Base-by-base conservation (phyloP, 2,329 filamentous ascomycete species). In the Teratosphaeria destructans region DNA sequence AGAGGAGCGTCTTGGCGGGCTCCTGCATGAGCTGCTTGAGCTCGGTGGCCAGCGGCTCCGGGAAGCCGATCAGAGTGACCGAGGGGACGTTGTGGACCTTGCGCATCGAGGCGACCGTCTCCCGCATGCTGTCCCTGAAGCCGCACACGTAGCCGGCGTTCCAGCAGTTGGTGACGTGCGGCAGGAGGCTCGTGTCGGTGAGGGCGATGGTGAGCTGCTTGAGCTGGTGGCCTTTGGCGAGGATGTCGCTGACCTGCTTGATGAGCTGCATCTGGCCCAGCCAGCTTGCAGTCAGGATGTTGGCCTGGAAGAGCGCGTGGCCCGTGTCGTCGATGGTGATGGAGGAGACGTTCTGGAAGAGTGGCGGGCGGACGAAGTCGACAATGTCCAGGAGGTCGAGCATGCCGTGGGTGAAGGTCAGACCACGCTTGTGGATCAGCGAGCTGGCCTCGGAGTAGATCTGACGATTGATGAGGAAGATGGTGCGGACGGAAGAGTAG, bases 301-400 rank as follows among this genome's bases (percentile, higher is more conserved):
- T 59, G 37, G 59, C 47, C 34, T 63, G 19, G 62, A 97, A 80
- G 59, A 96, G 86, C 29, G 96, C 77, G 73, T 89, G 93, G 14
- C 93, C 94, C 62, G 87, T 81, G 14, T 85, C 84, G 72, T 96
- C 91, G 61, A 99, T 84, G 65, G 88, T 87, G 76, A 96, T 65
- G 57, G 61, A 61, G 53, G 61, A 57, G 29, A 72, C 55, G n/a
- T 64, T 67, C 35, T 63, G 65, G 26, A 72, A 61, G 29, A 68
- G 55, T 11, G 55, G 55, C 3, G 56, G 39, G 26, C 59, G 59
- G 54, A 72, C 62, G 57, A 70, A 61, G 16, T 66, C 55, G 6
- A 34, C 35, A 35, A 62, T 23, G 26, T 60, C 54, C 53, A 66
- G 55, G 10, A 71, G 58, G 27, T 63, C 58, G 56, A 71, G 60